Base-by-base conservation (phyloP, 768 basidiomycete genomes). In the Tremella fuciformis region DNA sequence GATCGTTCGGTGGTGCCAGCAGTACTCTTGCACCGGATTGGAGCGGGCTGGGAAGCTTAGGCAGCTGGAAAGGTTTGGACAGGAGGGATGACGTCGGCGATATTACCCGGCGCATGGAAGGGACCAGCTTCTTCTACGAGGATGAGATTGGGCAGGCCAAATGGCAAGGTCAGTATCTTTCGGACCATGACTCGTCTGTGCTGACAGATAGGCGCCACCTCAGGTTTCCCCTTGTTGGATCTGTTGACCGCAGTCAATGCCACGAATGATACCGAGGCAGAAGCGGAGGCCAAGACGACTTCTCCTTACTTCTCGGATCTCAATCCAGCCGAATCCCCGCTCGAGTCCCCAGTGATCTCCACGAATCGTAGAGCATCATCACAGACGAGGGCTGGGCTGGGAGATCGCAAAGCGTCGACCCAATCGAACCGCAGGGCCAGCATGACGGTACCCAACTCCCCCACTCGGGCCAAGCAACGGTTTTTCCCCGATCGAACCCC, bases 171-270 rank as follows among this genome's bases (percentile, higher is more conserved):
- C 53, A 59, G 70, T 53, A 21, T n/a, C 1, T 11, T 34, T 41
- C 19, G 8, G 15, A 11, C 13, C 16, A 11, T 16, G 15, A 16
- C 2, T 37, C 41, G n/a, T n/a, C 34, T 16, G 39, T 25, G 22
- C 34, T 55, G 22, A 53, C 18, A 16, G 7, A 1, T 53, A 78
- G 91, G 92, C 26, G 91, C 93, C 69, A 90, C 90, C 0, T 93
- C 91, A 2, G 91, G 92, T 22, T 82, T 94, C 0, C 92, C 92
- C 4, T 83, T 94, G 3, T 83, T 93, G 24, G 89, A 93, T 74
- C 78, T 90, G 8, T 80, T 96, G 16, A 75, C 76, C 8, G 69
- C 74, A 18, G 61, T 62, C 13, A 70, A 73, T 37, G 66, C 62
- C 2, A 46, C 55, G 37, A 40, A 19, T 15, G 34, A 34, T 8